Evolutionary conservation across 352 stramenopile genomes (phyloP).

Genomic region (Pythium angustatum): DNA sequence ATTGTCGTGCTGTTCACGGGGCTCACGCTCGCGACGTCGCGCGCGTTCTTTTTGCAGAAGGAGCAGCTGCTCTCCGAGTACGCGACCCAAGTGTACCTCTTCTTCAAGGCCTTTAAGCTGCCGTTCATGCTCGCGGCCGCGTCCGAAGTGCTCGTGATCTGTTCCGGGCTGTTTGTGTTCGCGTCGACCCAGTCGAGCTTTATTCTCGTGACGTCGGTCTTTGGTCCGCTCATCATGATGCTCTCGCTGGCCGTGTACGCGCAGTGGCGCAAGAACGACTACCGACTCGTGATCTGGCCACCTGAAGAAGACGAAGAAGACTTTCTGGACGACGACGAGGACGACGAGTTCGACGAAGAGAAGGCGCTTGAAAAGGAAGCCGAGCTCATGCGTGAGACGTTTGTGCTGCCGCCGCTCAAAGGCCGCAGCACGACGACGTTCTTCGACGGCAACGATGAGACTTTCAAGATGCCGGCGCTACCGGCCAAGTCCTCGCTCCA

Average conservation of each 20-base stretch:
- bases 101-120: conserved; percentile 54
- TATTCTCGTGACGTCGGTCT: conserved; percentile 76
- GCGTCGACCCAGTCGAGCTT: conserved; percentile 76
- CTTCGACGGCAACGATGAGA: conserved; percentile 59
- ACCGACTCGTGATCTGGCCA: conserved; percentile 80
- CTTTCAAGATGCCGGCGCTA: conserved; percentile 80
- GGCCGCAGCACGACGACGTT: conserved; percentile 55
- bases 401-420: conserved; percentile 77
- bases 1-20: conserved; percentile 81
- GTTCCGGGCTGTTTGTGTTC: conserved; percentile 79
- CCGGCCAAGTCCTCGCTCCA: conserved; percentile 47
- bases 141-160: conserved; percentile 81
- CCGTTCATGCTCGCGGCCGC: conserved; percentile 80
- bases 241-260: conserved; percentile 68
- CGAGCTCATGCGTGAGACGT: conserved; percentile 70
- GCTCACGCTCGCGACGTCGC: conserved; percentile 69
- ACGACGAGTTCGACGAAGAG: conserved; percentile 53
- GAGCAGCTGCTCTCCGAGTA: conserved; percentile 80
- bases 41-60: conserved; percentile 79
- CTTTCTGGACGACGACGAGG: conserved; percentile 75
- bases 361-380: conserved; percentile 75
- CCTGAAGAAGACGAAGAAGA: conserved; percentile 82
- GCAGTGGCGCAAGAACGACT: conserved; percentile 84
- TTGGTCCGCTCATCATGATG: conserved; percentile 77
- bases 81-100: conserved; percentile 75